These are phyloP conservation scores for Cyberlindnera suaveolens DNA, from an alignment of 805 yeast genomes.

Conservation along the genomic window DNA sequence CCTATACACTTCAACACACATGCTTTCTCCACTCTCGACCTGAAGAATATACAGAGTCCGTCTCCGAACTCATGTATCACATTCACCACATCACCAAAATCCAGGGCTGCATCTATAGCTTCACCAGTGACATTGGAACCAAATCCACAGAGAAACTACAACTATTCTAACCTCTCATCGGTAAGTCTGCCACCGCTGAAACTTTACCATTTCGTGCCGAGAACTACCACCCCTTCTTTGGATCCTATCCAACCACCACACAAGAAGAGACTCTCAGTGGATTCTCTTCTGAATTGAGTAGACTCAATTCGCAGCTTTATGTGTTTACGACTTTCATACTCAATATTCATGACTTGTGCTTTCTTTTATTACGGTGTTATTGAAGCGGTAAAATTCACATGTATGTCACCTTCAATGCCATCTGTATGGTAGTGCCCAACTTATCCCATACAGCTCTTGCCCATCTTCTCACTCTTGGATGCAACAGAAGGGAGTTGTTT, in stretches of 20 bases:
- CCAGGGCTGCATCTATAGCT: too few species aligned
- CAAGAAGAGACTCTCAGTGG: constrained; percentile 11
- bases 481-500: constrained; percentile 7
- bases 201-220: constrained; percentile 6
- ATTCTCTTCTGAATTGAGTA: constrained; percentile 8
- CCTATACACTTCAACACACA: not conserved
- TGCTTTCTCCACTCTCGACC: too few species aligned
- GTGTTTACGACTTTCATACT: too few species aligned
- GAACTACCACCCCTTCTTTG: not conserved
- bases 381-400: constrained; percentile 6
- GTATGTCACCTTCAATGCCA: constrained; percentile 25
- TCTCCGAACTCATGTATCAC: too few species aligned
- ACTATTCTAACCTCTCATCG: not conserved
- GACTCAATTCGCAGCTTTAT: too few species aligned
- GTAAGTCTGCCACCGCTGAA: constrained; percentile 9
- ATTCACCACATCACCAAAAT: too few species aligned
- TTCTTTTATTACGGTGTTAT: not conserved
- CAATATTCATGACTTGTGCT: too few species aligned
- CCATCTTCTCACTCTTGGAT: constrained; percentile 8
- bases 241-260: not conserved
- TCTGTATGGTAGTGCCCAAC: constrained; percentile 11
- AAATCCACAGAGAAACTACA: not conserved
- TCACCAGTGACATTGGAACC: too few species aligned
- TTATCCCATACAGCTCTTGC: constrained; percentile 12
- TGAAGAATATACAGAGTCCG: too few species aligned